Conservation (phyloP, 2,329 filamentous ascomycete species). For the Penicillium sp. region DNA sequence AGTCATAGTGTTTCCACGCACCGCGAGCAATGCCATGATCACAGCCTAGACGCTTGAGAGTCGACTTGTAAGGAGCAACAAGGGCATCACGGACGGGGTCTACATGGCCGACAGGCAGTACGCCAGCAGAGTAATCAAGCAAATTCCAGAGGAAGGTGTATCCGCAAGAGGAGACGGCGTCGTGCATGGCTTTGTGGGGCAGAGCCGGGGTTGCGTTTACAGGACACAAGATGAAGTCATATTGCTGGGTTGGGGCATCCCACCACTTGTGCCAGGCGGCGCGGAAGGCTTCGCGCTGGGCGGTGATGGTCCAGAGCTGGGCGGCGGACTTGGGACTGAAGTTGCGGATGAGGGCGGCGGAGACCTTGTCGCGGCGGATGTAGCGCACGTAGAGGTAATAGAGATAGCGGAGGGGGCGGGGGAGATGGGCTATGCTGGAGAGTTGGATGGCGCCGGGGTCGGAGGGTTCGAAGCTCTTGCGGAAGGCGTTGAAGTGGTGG, state of each 20-base stretch:
- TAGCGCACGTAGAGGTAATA: conserved; percentile 90
- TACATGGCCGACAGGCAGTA: conserved; percentile 82
- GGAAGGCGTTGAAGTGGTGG: conserved; percentile 71
- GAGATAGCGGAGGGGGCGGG: conserved; percentile 71
- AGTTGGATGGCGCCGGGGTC: conserved; percentile 75
- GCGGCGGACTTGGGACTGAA: conserved; percentile 71
- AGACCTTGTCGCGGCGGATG: conserved; percentile 67
- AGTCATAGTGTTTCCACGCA: conserved; percentile 82
- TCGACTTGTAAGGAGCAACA: conserved; percentile 45
- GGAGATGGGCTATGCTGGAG: conserved; percentile 67
- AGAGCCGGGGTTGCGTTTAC: conserved; percentile 87
- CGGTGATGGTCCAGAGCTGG: conserved; percentile 79
- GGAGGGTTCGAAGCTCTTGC: conserved; percentile 72
- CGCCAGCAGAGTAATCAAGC: conserved; percentile 80
- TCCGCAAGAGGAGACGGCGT: conserved; percentile 79
- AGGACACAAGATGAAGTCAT: conserved; percentile 79
- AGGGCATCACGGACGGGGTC: conserved; percentile 67
- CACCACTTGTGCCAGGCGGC: conserved; percentile 81
- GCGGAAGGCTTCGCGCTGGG: conserved; percentile 72
- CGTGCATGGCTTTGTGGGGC: conserved; percentile 79
- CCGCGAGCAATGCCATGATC: conserved; percentile 77
- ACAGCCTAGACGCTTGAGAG: conserved; percentile 36
- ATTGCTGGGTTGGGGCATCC: conserved; percentile 62
- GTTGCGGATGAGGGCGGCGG: conserved; percentile 70
- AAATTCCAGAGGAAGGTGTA: conserved; percentile 94